Percentiles rank a stretch among this genome's conserved stretches.
phyloP scores from a whole-genome alignment of 1,139 yeast species.

The Yamadazyma jaroonii region DNA sequence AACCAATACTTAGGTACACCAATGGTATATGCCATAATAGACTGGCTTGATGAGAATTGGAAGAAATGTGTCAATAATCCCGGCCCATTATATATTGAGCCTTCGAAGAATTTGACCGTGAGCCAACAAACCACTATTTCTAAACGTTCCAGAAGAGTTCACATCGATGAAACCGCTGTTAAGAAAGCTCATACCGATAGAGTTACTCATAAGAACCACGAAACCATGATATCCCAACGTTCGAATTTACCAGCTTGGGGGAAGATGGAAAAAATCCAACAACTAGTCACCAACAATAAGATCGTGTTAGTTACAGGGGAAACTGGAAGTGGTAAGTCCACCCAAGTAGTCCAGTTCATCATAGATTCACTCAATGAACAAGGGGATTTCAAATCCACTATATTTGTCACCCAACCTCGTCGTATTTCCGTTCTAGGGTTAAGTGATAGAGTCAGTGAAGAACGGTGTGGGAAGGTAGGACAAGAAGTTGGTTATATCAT shows the following conservation, averaged over 20 bases:
- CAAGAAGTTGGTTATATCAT: slow-evolving; percentile 84
- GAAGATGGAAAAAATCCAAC: slow-evolving; percentile 54
- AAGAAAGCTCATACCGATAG: slow-evolving; percentile 21
- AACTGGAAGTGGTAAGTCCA: slow-evolving; percentile 95
- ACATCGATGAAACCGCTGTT: slow-evolving; percentile 16
- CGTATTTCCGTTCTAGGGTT: slow-evolving; percentile 93
- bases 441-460: slow-evolving; percentile 89
- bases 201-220: slow-evolving; percentile 3
- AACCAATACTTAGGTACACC: slow-evolving; percentile 62
- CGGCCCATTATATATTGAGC: slow-evolving; percentile 36
- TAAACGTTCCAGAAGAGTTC: not conserved
- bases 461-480: slow-evolving; percentile 68
- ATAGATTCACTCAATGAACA: slow-evolving; percentile 56
- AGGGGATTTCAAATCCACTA: slow-evolving; percentile 52
- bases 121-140: not conserved
- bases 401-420: slow-evolving; percentile 92
- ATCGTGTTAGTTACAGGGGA: slow-evolving; percentile 89
- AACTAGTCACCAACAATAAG: slow-evolving; percentile 53
- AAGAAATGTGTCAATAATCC: slow-evolving; percentile 63
- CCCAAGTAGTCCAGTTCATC: slow-evolving; percentile 88
- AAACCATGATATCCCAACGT: slow-evolving; percentile 33
- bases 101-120: slow-evolving; percentile 3
- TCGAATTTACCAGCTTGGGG: slow-evolving; percentile 79
- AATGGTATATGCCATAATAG: slow-evolving; percentile 61
- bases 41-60: slow-evolving; percentile 72